Conservation (phyloP, 192 early-diverging fungal species). For the Rhizophagus sp. region DNA sequence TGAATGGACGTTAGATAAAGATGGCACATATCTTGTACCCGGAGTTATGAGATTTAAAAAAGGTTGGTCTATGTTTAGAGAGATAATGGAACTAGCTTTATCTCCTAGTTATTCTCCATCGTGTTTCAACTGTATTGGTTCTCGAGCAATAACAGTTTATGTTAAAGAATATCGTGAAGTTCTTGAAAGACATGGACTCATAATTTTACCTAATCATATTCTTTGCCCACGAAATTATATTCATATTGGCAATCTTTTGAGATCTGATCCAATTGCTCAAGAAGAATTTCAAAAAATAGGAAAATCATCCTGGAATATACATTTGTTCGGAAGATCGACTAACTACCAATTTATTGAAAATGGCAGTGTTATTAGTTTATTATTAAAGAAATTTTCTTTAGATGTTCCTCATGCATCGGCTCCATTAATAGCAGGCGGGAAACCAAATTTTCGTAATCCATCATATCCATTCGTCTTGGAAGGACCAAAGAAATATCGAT, state of each 20-base stretch:
- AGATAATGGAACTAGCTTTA: slow-evolving; percentile 53
- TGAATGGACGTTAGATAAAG: slow-evolving; percentile 55
- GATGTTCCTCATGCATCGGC: slow-evolving; percentile 43
- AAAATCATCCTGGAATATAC: slow-evolving; percentile 46
- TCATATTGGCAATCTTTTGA: slow-evolving; percentile 43
- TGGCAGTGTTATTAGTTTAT: slow-evolving; percentile 48
- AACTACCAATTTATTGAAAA: slow-evolving; percentile 48
- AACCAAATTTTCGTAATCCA: slow-evolving; percentile 32
- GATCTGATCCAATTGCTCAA: slow-evolving; percentile 38
- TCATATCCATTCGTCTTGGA: neutral
- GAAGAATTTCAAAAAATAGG: slow-evolving; percentile 43
- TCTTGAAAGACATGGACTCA: slow-evolving; percentile 47
- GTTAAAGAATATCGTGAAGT: slow-evolving; percentile 44
- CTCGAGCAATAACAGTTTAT: slow-evolving; percentile 57
- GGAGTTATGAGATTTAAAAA: slow-evolving; percentile 61
- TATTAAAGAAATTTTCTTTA: slow-evolving; percentile 51
- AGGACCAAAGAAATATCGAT: slow-evolving; percentile 21
- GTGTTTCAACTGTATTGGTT: slow-evolving; percentile 63
- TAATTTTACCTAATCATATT: slow-evolving; percentile 46
- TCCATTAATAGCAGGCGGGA: slow-evolving; percentile 4
- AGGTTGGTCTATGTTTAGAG: slow-evolving; percentile 54
- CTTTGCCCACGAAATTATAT: slow-evolving; percentile 55
- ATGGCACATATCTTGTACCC: slow-evolving; percentile 52
- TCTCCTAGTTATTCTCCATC: slow-evolving; percentile 49
- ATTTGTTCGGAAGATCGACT: slow-evolving; percentile 61